A percentile compares a stretch with the other conserved stretches of the same genome.
Conservation (phyloP, 345 rosid species). For the Laguncularia racemosa region DNA sequence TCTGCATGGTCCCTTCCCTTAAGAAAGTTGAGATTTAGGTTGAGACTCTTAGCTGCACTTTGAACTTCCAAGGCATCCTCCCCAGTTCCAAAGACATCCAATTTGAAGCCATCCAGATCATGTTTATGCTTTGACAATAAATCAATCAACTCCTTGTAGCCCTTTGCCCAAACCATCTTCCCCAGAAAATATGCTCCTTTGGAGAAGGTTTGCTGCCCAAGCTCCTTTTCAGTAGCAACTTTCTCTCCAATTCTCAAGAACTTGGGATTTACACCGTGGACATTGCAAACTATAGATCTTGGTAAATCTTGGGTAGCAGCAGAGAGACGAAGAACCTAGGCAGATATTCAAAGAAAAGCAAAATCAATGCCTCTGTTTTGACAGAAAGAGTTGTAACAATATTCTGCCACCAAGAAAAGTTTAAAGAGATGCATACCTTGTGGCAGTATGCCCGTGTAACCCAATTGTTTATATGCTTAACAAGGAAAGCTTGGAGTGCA, state of each 20-base stretch:
- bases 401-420: not conserved
- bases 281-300: constrained; percentile 85
- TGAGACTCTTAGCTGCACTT: constrained; percentile 53
- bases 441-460: constrained; percentile 87
- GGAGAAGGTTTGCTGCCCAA: constrained; percentile 88
- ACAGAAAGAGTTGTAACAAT: not conserved
- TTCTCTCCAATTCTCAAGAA: constrained; percentile 88
- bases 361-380: no score
- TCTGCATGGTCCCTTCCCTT: constrained; percentile 95
- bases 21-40: constrained; percentile 74
- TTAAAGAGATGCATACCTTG: constrained; percentile 38
- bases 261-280: constrained; percentile 94
- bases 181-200: constrained; percentile 97
- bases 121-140: constrained; percentile 65
- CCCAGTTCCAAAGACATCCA: constrained; percentile 95
- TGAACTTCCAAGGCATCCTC: constrained; percentile 91
- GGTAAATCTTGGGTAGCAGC: constrained; percentile 95
- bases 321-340: constrained; percentile 94
- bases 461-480: constrained; percentile 88
- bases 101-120: constrained; percentile 73
- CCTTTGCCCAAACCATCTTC: constrained; percentile 99
- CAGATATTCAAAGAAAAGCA: constrained; percentile 3
- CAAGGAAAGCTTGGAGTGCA: constrained; percentile 87
- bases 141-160: constrained; percentile 89
- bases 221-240: constrained; percentile 70